Base-by-base conservation (phyloP, 352 stramenopile species). In the Globisporangium camurandrum region DNA sequence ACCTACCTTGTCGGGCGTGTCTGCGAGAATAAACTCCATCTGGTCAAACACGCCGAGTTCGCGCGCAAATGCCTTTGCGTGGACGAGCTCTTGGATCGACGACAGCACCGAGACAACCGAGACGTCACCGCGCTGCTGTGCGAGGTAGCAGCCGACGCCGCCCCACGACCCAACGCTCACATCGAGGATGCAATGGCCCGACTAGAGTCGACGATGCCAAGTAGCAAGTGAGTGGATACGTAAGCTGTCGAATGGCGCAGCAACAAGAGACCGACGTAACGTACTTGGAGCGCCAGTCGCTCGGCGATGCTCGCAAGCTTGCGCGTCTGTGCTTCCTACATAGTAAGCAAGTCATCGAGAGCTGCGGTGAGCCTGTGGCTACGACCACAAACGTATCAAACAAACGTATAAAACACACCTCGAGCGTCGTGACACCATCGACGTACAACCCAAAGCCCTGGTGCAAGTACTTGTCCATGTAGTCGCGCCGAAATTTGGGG, bases 121-220 rank as follows among this genome's bases (percentile, higher is more conserved):
- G n/a, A 77, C 54, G 14, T 63, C 49, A 9, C 56, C 51, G 17
- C 86, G 66, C 5, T 67, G 66, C 47, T 85, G 61, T 8, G 84
- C 78, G 4, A 93, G 56, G 48, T 84, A 92, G 47, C 80, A 80
- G 10, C 73, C 76, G 16, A 95, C 74, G 0, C 81, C 78, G 43
- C 84, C 82, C 80, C 84, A 87, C 1, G 78, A 94, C 3, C 81
- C 84, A 28, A 90, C 66, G 34, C 71, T 77, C n/a, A 95, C 63
- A 38, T 95, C 86, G 11, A 95, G 64, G n/a, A 95, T 58, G 22
- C 61, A 70, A 10, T 88, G 62, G 0, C 71, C 66, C 44, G 62
- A 37, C 71, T 88, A 48, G 40, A 49, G 19, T 33, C 16, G 34
- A 16, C 24, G 11, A 31, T 12, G 36, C 19, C 37, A 19, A n/a